Evolutionary conservation across 192 early-diverging fungal species (phyloP), one percentile per base, ranked within the genome.

Genomic region (Geosiphon pyriformis): DNA sequence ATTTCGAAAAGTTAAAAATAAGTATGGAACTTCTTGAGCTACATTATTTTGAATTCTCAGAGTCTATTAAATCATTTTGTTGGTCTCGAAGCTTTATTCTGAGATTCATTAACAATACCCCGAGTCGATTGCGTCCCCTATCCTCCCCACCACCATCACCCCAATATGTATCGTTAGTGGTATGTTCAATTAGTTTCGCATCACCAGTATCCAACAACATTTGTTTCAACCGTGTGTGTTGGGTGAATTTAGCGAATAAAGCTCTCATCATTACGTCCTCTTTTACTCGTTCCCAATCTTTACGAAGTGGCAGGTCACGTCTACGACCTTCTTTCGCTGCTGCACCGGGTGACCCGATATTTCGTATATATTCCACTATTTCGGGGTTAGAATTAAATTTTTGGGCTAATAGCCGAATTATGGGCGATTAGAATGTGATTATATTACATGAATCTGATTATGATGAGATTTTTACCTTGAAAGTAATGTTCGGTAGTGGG

Each of bases 281-380:
- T 57, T 79, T 77, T 49, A 79, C 54, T 11, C 66, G 53, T 49
- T 79, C 78, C 75, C 78, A 79, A 29, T 79, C 78, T 0, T 61
- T 31, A 46, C 78, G 61, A 35, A 79, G 51, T 0, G 71, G 74
- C 46, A 67, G 72, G 11, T 63, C 32, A 3, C 77, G 55, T 23
- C 72, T 67, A 46, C 81, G 63, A 1, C 81, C 81, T 49, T 78
- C 56, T 29, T 63, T 68, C 29, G 82, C 78, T 12, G 81, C 82
- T 29, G 48, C 60, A 6, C 74, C 58, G 0, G 81, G 76, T 0
- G 70, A 65, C 0, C 61, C 22, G 0, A 71, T 17, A 2, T 61
- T 60, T 0, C 75, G 62, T 12, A 76, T 63, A 29, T 59, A 8
- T 23, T 73, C 69, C 1, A 68, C 59, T 55, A 69, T 20, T 12